These are phyloP conservation scores for Candida corydali DNA, from an alignment of 805 yeast genomes.

Conservation along the genomic window DNA sequence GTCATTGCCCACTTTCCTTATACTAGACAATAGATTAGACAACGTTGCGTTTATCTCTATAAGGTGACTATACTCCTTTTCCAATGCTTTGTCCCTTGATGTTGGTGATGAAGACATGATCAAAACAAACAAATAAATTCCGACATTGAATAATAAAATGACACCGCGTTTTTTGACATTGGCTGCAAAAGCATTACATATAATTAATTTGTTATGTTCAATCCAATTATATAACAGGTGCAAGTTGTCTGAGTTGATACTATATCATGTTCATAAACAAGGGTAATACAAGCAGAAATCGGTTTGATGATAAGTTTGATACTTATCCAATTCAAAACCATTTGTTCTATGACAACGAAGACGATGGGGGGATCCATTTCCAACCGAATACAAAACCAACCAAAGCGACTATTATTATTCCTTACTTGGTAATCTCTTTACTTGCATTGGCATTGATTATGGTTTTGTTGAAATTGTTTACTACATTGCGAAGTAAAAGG, in stretches of 20 bases:
- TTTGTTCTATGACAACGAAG: conserved; percentile 1
- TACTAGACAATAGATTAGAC: neutral
- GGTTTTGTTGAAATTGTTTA: neutral
- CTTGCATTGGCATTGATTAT: neutral
- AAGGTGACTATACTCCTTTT: conserved; percentile 1
- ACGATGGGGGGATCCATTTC: neutral
- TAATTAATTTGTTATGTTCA: conserved; percentile 2
- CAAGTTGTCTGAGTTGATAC: too few relatives aligned
- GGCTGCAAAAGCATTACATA: neutral
- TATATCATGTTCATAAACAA: too few relatives aligned
- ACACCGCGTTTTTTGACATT: too few relatives aligned
- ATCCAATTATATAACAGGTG: too few relatives aligned
- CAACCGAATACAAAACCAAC: conserved; percentile 1
- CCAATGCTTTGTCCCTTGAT: conserved; percentile 1
- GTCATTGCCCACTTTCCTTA: conserved; percentile 2
- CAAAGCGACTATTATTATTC: neutral
- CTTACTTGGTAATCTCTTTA: conserved; percentile 2
- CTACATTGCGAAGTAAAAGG: neutral
- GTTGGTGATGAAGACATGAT: conserved; percentile 1
- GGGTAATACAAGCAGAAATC: neutral
- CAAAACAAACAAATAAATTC: neutral
- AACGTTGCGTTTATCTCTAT: conserved; percentile 1
- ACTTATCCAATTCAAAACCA: conserved; percentile 4
- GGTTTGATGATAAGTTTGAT: neutral
- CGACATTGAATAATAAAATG: neutral